Evolutionary conservation across 805 yeast species (phyloP).

Genomic region (Yarrowia divulgata): DNA sequence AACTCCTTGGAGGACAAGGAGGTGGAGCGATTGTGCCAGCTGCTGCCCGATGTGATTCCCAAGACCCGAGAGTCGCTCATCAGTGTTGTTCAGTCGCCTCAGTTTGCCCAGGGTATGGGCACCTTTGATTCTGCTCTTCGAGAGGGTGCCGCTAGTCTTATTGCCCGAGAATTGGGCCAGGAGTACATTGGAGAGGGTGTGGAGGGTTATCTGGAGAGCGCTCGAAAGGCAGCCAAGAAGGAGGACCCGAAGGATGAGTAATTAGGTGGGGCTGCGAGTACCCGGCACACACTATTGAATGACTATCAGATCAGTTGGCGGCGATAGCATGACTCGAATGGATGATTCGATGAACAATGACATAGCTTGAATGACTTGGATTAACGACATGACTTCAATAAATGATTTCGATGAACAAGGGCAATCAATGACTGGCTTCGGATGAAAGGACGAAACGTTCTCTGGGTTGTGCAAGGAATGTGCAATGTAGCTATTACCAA

Average conservation of each 20-base stretch:
- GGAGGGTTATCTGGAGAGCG: constrained; percentile 57
- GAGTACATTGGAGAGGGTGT: constrained; percentile 65
- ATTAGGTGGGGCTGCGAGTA: no score
- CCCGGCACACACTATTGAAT: no score
- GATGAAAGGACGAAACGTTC: no score
- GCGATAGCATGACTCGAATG: no score
- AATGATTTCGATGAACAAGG: no score
- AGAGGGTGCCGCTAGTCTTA: constrained; percentile 54
- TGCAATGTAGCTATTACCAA: no score
- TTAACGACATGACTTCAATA: no score
- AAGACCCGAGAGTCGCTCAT: constrained; percentile 53
- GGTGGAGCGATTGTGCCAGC: constrained; percentile 51
- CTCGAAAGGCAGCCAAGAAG: constrained; percentile 47
- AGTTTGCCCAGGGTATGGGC: constrained; percentile 56
- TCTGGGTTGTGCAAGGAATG: no score
- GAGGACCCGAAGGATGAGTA: neutral
- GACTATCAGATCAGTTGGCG: no score
- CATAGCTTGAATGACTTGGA: no score
- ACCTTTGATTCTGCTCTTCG: constrained; percentile 55
- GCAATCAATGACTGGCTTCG: no score
- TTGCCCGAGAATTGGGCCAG: constrained; percentile 59
- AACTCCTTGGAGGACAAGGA: constrained; percentile 49
- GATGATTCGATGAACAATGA: no score
- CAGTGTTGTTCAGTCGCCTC: constrained; percentile 58
- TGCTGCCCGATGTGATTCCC: constrained; percentile 56